These are phyloP conservation scores for Wallacemonas sp. DNA, from an alignment of 208 protist species.

Conservation along the genomic window DNA sequence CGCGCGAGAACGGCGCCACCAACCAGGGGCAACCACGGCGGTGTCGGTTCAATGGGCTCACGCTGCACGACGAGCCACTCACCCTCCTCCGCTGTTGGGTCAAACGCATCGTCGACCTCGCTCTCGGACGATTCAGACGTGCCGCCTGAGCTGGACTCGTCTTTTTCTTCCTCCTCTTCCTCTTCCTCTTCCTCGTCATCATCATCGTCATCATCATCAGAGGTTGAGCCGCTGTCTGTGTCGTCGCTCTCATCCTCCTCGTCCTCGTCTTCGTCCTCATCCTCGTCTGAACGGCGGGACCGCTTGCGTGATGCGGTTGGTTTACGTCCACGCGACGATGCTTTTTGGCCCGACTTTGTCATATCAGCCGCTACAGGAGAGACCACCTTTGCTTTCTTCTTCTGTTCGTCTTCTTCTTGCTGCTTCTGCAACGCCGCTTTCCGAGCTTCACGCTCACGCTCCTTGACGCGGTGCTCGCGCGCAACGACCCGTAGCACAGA, in stretches of 20 bases:
- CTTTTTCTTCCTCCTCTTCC: conserved; percentile 17
- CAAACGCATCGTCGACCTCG: conserved; percentile 3
- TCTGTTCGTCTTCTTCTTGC: too few relatives aligned
- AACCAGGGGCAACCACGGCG: conserved; percentile 45
- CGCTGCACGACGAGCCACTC: conserved; percentile 36
- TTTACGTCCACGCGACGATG: too few relatives aligned
- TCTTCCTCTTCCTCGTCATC: conserved; percentile 1
- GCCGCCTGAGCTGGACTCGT: background rate
- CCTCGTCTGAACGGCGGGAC: background rate
- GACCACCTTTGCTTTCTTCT: too few relatives aligned
- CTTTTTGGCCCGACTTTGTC: too few relatives aligned
- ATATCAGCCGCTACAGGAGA: too few relatives aligned
- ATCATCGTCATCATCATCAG: conserved; percentile 14
- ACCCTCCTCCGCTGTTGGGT: conserved; percentile 14
- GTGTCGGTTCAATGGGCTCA: conserved; percentile 30
- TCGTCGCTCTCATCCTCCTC: background rate
- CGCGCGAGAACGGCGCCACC: conserved; percentile 16
- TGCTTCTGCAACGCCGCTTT: background rate
- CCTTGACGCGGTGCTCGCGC: conserved; percentile 2
- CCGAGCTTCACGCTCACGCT: background rate
- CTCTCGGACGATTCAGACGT: conserved; percentile 11
- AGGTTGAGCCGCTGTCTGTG: background rate
- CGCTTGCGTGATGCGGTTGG: background rate
- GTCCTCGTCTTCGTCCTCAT: background rate
- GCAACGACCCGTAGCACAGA: background rate